Evolutionary conservation across 23 red algal species (phyloP), one percentile per base, ranked within the genome.

Genomic region (Gracilaria gracilis): DNA sequence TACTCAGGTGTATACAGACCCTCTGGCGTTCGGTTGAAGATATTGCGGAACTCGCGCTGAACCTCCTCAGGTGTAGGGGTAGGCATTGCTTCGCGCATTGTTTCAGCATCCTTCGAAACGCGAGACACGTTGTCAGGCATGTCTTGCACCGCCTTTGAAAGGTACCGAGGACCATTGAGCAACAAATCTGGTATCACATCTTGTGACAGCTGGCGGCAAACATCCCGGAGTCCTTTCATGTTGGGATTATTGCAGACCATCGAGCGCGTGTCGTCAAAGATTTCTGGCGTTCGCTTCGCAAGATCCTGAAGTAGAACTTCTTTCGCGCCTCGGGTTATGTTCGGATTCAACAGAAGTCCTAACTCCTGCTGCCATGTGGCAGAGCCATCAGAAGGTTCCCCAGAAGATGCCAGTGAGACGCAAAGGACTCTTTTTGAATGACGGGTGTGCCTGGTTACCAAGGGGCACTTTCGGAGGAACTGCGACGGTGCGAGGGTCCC

Each of bases 1-100:
- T 89, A 95, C 21, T 88, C 84, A 6, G 93, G 93, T 35, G 93
- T 95, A 54, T 58, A 87, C 47, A 95, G 39, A 37, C 93, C 93
- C 32, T 95, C 80, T 24, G 93, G 93, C 16, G 80, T 87, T 37
- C 79, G 61, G 50, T 86, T 79, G 23, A 86, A 83, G 28, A 84
- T 51, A 66, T 86, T 86, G 37, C 90, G 82, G 54, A 84, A 83
- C 80, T 81, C 81, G 15, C 81, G 72, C 23, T 72, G 80, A 24
- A 79, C 2, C 34, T 93, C 81, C 37, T 80, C 81, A 37, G 40
- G 42, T 35, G 85, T 36, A 42, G 83, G 57, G 16, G 67, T 65
- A 9, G 90, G 65, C 70, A 84, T 80, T 39, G 34, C 23, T 2
- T 28, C 61, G 19, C 50, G 71, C 53, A 81, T 47, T 48, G 81